These are phyloP conservation scores for Myxozyma monticola DNA, from an alignment of 805 yeast genomes.

Conservation along the genomic window DNA sequence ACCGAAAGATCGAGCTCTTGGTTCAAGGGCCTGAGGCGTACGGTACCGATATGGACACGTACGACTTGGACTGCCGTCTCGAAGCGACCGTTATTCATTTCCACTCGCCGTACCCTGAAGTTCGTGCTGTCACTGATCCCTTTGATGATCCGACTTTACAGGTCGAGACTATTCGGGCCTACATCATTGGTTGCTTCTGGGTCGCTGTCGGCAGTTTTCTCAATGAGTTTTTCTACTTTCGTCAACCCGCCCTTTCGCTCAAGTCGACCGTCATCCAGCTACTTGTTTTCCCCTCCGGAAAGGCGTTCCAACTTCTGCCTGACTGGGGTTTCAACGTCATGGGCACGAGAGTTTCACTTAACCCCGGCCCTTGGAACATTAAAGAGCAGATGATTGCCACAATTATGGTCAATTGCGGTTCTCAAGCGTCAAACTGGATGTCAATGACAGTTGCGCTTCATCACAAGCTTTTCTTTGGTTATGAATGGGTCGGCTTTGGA, in stretches of 20 bases:
- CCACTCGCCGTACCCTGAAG: slow-evolving; percentile 67
- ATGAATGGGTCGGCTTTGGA: slow-evolving; percentile 41
- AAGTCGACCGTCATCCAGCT: slow-evolving; percentile 67
- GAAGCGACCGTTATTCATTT: slow-evolving; percentile 46
- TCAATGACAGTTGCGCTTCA: slow-evolving; percentile 6
- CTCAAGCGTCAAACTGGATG: slow-evolving; percentile 13
- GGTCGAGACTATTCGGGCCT: slow-evolving; percentile 54
- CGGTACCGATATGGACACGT: slow-evolving; percentile 4
- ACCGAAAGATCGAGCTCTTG: slow-evolving; percentile 3
- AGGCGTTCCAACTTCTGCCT: slow-evolving; percentile 30
- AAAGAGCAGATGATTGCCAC: slow-evolving; percentile 71
- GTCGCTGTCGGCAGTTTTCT: slow-evolving; percentile 57
- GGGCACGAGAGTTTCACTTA: slow-evolving; percentile 47
- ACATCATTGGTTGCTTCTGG: slow-evolving; percentile 54
- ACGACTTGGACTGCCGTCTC: slow-evolving; percentile 6
- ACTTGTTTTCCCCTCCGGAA: slow-evolving; percentile 60
- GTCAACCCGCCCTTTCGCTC: slow-evolving; percentile 56
- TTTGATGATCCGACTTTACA: slow-evolving; percentile 53
- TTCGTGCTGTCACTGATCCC: too few relatives aligned
- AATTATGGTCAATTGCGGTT: slow-evolving; percentile 35
- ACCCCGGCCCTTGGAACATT: slow-evolving; percentile 64
- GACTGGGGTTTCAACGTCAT: slow-evolving; percentile 23
- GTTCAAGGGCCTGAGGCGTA: slow-evolving; percentile 6
- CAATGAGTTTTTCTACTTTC: slow-evolving; percentile 59
- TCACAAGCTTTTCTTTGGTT: slow-evolving; percentile 10